Conservation (phyloP, 2,329 filamentous ascomycete species). For the Epichloe sp. region DNA sequence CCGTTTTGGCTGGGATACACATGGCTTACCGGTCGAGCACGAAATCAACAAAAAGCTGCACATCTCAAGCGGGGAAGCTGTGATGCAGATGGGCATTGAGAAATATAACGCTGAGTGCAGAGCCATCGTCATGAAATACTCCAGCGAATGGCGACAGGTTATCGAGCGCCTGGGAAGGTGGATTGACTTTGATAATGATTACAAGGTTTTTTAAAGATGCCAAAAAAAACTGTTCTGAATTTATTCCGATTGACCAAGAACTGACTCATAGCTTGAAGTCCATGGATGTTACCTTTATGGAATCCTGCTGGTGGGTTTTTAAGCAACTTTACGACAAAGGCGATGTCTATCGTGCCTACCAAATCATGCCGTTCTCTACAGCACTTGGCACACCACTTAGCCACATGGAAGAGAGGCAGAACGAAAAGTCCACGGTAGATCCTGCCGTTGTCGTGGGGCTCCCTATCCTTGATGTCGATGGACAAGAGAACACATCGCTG, state of each 20-base stretch:
- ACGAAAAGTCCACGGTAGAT: conserved; percentile 64
- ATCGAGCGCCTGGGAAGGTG: conserved; percentile 60
- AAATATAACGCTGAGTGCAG: conserved; percentile 78
- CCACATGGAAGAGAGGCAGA: conserved; percentile 64
- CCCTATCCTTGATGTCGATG: conserved; percentile 50
- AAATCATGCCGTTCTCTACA: conserved; percentile 66
- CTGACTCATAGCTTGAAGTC: conserved; percentile 30
- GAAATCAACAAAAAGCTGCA: conserved; percentile 87
- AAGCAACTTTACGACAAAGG: conserved; percentile 62
- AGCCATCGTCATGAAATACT: conserved; percentile 76
- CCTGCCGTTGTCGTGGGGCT: conserved; percentile 61
- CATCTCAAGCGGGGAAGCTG: conserved; percentile 67
- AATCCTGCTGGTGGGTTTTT: conserved; percentile 69
- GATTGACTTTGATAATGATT: conserved; percentile 72
- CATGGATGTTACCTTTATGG: conserved; percentile 65
- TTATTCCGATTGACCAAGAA: background rate
- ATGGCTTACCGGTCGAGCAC: conserved; percentile 41
- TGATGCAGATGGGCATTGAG: conserved; percentile 65
- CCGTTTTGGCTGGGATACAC: conserved; percentile 69
- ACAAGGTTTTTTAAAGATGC: conserved; percentile 38
- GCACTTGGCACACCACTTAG: conserved; percentile 61
- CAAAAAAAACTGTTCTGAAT: background rate
- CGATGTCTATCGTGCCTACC: conserved; percentile 57
- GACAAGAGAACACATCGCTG: conserved; percentile 47
- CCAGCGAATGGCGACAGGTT: conserved; percentile 66